Evolutionary conservation across 2,329 filamentous ascomycete species (phyloP).

Genomic region (Talaromyces sp.): DNA sequence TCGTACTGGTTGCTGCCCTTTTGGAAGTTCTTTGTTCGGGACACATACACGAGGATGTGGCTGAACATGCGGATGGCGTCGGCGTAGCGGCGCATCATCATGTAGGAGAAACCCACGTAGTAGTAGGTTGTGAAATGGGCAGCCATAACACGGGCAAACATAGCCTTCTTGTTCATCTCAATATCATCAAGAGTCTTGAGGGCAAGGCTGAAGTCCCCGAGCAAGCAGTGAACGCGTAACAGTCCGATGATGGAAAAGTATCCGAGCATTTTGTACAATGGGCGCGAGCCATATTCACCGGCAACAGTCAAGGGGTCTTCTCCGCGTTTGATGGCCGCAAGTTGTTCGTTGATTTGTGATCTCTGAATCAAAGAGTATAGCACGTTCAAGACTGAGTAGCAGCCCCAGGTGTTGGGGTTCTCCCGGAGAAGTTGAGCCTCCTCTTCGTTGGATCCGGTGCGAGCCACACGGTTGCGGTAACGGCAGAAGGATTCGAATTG

Average conservation of each 20-base stretch:
- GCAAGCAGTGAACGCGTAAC: conserved; percentile 89
- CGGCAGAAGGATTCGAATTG: conserved; percentile 99
- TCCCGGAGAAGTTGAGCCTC: conserved; percentile 88
- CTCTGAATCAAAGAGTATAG: conserved; percentile 98
- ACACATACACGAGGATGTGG: conserved; percentile 99
- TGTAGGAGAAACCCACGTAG: conserved; percentile 99
- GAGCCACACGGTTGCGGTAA: conserved; percentile 88
- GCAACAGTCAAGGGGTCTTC: conserved; percentile 86
- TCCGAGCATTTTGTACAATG: conserved; percentile 95
- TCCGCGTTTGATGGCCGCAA: conserved; percentile 88
- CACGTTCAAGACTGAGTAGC: conserved; percentile 98
- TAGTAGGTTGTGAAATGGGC: conserved; percentile 99
- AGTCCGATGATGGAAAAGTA: conserved; percentile 99
- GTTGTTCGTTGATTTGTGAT: conserved; percentile 96
- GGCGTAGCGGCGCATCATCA: conserved; percentile 99
- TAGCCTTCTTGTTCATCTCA: conserved; percentile 99
- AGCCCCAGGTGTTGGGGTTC: conserved; percentile 98
- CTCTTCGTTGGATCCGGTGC: conserved; percentile 78
- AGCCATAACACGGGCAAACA: conserved; percentile 99
- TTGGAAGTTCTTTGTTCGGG: conserved; percentile 99
- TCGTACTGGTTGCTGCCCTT: conserved; percentile 90
- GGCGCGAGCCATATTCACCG: conserved; percentile 91
- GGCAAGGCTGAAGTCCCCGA: conserved; percentile 96
- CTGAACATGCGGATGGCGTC: conserved; percentile 99
- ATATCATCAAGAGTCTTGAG: conserved; percentile 99